These are phyloP conservation scores for Linum tenue DNA, from an alignment of 345 rosid genomes.

Conservation along the genomic window DNA sequence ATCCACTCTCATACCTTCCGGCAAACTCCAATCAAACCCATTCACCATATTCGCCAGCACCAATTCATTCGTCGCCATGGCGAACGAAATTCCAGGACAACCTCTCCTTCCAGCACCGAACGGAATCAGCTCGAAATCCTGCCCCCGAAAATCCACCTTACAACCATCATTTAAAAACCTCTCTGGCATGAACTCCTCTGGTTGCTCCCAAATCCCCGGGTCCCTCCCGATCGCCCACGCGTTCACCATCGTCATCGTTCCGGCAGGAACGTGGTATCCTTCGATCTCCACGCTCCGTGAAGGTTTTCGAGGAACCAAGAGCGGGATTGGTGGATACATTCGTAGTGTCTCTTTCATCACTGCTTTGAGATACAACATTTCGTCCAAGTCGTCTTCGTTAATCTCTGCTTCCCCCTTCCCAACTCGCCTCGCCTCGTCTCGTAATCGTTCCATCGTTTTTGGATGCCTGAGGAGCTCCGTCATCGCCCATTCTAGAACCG, in stretches of 20 bases:
- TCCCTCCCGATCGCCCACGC: constrained; percentile 6
- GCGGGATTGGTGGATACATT: not conserved
- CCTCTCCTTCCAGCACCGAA: too few relatives aligned
- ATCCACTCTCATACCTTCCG: constrained; percentile 3
- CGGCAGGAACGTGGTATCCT: not conserved
- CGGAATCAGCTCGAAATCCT: too few relatives aligned
- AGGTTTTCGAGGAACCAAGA: not conserved
- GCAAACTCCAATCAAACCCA: constrained; percentile 16
- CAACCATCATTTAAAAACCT: constrained; percentile 10
- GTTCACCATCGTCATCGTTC: not conserved
- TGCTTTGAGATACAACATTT: not conserved
- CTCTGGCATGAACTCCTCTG: not conserved
- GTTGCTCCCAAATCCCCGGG: constrained; percentile 8
- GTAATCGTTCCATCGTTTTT: constrained; percentile 17
- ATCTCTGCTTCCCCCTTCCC: constrained; percentile 7
- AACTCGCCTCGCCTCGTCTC: constrained; percentile 20
- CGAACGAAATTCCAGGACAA: not conserved
- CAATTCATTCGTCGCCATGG: constrained; percentile 9
- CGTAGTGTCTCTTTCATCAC: not conserved
- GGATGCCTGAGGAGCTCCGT: constrained; percentile 35
- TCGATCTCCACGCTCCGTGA: not conserved
- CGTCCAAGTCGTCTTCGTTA: constrained; percentile 13
- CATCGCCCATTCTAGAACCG: constrained; percentile 39
- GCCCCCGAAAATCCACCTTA: constrained; percentile 9
- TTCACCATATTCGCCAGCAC: constrained; percentile 12